Base-by-base conservation (phyloP, 441 rosid species). In the Melastoma candidum region DNA sequence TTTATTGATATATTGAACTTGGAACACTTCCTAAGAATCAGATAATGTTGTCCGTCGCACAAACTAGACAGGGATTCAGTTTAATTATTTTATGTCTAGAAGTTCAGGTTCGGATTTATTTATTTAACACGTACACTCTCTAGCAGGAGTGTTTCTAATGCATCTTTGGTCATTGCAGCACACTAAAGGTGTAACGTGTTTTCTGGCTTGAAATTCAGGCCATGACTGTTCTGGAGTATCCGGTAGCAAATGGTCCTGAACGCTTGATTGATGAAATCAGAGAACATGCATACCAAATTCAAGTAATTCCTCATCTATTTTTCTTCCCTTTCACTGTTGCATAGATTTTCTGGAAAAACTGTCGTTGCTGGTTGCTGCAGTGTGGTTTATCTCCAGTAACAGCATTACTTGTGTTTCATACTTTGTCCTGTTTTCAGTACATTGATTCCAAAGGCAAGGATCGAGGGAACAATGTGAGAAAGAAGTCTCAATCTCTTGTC, bases 231-330 rank as follows among this genome's bases (percentile, higher is more conserved):
- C 65, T 94, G 85, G 99, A 94, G 52, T 90, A 94, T 76, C 80
- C 90, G 72, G 95, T 90, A 50, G 99, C 84, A 62, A 71, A 90
- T 78, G 99, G 97, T 61, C 90, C 99, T 44, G 99, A 94, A 71
- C 90, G 97, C 57, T 86, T 85, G 53, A 78, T 85, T 63, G 97
- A 94, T 36, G 99, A 94, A 49, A 87, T 94, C 47, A 74, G 71
- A 71, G 99, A 94, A 63, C 97, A 81, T 64, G 80, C 85, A 13
- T 84, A 85, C 78, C 99, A 94, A 67, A 85, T 94, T 63, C 85
- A 96, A 51, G 97, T 94, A 84, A 73, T 59, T 57, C 56, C 41
- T 32, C 41, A 4, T 2, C 8, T 8, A 6, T 32, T 32, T 32
- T 57, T 49, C 41, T 44, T 14, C 47, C 0, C 39, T 51, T 66